These are phyloP conservation scores for Lactifluus echinatus DNA, from an alignment of 768 basidiomycete species.

Conservation along the genomic window DNA sequence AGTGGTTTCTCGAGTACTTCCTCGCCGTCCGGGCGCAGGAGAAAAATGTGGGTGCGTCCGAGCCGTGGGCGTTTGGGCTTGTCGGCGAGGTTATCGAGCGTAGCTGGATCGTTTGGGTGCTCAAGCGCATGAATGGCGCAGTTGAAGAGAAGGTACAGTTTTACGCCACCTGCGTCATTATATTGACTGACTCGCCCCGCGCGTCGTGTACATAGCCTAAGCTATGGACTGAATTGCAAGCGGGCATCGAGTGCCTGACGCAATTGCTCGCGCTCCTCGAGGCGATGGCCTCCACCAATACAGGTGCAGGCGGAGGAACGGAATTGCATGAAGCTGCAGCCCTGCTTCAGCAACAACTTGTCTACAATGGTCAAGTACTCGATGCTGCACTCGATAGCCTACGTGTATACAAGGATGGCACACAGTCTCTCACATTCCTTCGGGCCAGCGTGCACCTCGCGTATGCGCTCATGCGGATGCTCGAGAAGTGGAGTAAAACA, in stretches of 20 bases:
- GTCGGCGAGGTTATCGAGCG: conserved; percentile 83
- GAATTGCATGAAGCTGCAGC: conserved; percentile 63
- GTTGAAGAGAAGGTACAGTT: conserved; percentile 78
- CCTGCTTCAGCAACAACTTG: conserved; percentile 78
- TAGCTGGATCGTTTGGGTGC: conserved; percentile 83
- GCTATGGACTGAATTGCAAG: conserved; percentile 88
- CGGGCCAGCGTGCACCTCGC: conserved; percentile 79
- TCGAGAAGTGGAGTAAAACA: conserved; percentile 81
- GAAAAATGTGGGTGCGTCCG: conserved; percentile 32
- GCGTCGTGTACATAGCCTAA: conserved; percentile 54
- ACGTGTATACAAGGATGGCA: conserved; percentile 68
- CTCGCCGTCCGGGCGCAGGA: conserved; percentile 39
- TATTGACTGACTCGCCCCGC: not conserved
- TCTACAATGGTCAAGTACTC: conserved; percentile 92
- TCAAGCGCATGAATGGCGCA: conserved; percentile 79
- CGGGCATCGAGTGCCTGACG: conserved; percentile 88
- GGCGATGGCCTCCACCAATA: conserved; percentile 53
- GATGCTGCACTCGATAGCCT: conserved; percentile 80
- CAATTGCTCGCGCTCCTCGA: conserved; percentile 88
- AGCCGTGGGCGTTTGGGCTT: conserved; percentile 56
- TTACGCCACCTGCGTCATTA: not conserved
- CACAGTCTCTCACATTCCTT: conserved; percentile 72
- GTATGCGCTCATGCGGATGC: conserved; percentile 78
- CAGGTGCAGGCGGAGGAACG: conserved; percentile 30
- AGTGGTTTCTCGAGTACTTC: conserved; percentile 93